These are phyloP conservation scores for Ganoderma lingzhi DNA, from an alignment of 1,284 basidiomycete genomes.

Conservation along the genomic window DNA sequence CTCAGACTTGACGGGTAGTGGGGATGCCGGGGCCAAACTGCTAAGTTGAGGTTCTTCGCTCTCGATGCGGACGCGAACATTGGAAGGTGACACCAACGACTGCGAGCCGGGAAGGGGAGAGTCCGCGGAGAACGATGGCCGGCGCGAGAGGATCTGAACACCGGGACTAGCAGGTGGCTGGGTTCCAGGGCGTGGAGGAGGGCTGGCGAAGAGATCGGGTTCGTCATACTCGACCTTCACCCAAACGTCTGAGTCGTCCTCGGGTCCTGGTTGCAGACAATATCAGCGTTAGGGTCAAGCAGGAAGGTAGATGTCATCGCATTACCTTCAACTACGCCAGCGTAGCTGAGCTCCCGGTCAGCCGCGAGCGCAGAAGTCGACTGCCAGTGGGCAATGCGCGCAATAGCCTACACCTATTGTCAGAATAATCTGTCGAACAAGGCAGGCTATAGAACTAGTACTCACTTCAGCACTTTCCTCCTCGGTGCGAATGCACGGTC, in stretches of 20 bases:
- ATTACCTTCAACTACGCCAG: neutral
- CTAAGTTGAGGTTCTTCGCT: neutral
- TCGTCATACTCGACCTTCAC: slow-evolving; percentile 1
- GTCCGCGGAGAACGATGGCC: neutral
- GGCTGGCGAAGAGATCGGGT: neutral
- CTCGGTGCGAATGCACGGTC: neutral
- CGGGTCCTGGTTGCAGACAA: neutral
- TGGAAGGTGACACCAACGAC: neutral
- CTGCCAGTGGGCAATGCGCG: neutral
- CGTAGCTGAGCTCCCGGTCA: slow-evolving; percentile 1
- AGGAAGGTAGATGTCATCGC: neutral
- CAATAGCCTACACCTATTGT: neutral
- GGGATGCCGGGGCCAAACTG: neutral
- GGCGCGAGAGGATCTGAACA: neutral
- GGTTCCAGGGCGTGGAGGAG: neutral
- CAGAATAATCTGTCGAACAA: neutral
- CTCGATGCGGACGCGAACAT: neutral
- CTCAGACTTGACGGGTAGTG: neutral
- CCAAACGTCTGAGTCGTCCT: neutral
- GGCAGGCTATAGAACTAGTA: neutral
- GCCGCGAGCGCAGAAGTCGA: neutral
- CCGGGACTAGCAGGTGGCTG: neutral
- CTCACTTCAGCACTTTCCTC: neutral
- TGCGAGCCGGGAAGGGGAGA: neutral
- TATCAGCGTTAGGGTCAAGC: neutral